Evolutionary conservation across 208 protist genomes (phyloP), one percentile per base, ranked within the genome.

Genomic region (Trypanosoma scelopori): DNA sequence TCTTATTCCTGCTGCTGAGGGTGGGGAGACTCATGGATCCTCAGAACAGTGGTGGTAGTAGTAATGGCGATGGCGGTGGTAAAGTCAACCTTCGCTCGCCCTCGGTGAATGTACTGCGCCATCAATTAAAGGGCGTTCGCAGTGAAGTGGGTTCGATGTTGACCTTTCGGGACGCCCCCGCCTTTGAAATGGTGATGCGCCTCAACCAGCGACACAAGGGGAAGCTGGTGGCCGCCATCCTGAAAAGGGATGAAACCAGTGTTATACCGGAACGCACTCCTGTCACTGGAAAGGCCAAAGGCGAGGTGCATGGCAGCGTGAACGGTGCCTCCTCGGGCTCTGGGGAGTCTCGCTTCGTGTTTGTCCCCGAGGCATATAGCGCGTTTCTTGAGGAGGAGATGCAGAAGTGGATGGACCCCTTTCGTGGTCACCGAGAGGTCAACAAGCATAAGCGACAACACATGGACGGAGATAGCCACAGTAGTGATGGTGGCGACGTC

Each of bases 151-250:
- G 77, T 23, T 74, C 70, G 16, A 51, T 83, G 27, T 60, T 83
- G 15, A 43, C 55, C 2, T 78, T 76, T 56, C 77, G 77, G 30
- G 77, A 83, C 48, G 62, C 66, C 9, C 68, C 77, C 2, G 66
- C 77, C 0, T 71, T 83, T 57, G 70, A 83, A 50, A 77, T 83
- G 58, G 71, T 83, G 53, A 83, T 77, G 72, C 71, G 68, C 30
- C 53, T 83, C 25, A 75, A 71, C 25, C 47, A 75, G 37, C 76
- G 61, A 1, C 59, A 64, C 49, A 73, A 61, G 30, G 67, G 68
- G 27, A 70, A 69, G 37, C 45, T 68, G 12, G 62, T 75, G 9
- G 6, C 55, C 13, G 57, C 63, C 35, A 25, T 76, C 30, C 16
- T 76, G n/a, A 61, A 37, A 39, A 55, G 48, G 15, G 52, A 39